Evolutionary conservation across 2,329 filamentous ascomycete genomes (phyloP), one percentile per base, ranked within the genome.

Genomic region (Aschersonia sp.): DNA sequence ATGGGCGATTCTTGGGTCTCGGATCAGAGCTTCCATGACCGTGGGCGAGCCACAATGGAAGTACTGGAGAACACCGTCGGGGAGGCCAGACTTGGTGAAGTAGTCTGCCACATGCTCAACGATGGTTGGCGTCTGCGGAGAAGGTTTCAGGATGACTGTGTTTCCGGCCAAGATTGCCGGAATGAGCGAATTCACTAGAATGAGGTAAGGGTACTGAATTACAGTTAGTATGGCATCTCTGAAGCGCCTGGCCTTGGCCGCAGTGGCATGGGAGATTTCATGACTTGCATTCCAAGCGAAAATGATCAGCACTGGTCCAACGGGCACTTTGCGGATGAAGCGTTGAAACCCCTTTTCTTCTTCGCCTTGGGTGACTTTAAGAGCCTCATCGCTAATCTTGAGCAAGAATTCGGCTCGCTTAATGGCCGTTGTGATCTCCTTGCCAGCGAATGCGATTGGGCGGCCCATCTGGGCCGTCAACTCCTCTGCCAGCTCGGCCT

Each of bases 391-490:
- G 56, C 84, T 88, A 53, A 95, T 84, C 62, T 86, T 88, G 57
- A 94, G 74, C 49, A 97, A 71, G 61, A 94, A 94, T 60, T 94
- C 81, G 54, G 82, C 85, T 53, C 91, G 79, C 68, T 85, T 86
- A 54, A 94, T 77, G 5, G 89, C 89, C 12, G 91, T 97, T 31
- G 78, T 69, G 55, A 97, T 75, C 69, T 97, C 91, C 55, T 81
- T 88, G 44, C 76, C 81, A 0, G 86, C 85, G 64, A 91, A 96
- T 40, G 84, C 77, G 58, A 96, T 95, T 35, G 91, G 91, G 28
- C 91, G 77, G 42, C 91, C 91, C 89, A 97, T 97, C 70, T 97
- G 89, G 62, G 87, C 82, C 0, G 89, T 96, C 51, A 97, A 70
- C 63, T 96, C 89, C 55, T 79, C 75, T 5, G 84, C 89, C 35